Percentiles rank a stretch among this genome's conserved stretches.
Evolutionary conservation across 2,329 filamentous ascomycete genomes (phyloP).

Genomic region (Aspergillus sp.): DNA sequence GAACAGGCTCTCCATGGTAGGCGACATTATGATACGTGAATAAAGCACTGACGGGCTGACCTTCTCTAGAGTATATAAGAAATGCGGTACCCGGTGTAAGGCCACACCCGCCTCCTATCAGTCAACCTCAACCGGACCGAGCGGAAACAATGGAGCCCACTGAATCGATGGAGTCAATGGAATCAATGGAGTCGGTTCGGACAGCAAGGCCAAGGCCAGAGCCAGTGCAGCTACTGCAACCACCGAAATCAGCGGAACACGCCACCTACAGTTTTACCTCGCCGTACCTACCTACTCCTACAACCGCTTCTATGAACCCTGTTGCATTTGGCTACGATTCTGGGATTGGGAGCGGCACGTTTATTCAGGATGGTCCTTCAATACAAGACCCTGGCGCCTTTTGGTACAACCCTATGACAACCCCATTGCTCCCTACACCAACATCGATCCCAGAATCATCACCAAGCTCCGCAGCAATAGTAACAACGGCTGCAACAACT

Average conservation of each 20-base stretch:
- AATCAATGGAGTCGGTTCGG: too few species aligned
- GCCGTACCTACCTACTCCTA: not conserved
- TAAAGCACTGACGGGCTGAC: not conserved
- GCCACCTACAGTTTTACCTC: not conserved
- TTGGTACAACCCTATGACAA: conserved; percentile 4
- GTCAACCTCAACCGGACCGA: not conserved
- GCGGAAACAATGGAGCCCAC: not conserved
- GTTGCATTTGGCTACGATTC: not conserved
- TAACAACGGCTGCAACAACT: too few species aligned
- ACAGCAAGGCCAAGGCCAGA: too few species aligned
- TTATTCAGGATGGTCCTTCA: not conserved
- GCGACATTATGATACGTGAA: not conserved
- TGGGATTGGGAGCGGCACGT: not conserved
- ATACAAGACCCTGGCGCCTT: not conserved
- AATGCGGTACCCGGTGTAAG: conserved; percentile 7
- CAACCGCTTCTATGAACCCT: not conserved
- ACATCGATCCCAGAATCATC: too few species aligned
- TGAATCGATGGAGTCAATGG: not conserved
- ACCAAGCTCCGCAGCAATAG: too few species aligned
- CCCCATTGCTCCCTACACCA: not conserved
- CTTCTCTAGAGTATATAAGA: conserved; percentile 12
- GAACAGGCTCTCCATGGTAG: conserved; percentile 52
- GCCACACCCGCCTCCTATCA: too few species aligned
- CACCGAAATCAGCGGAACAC: too few species aligned
- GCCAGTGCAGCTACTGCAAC: too few species aligned